A percentile compares a stretch with the other conserved stretches of the same genome.
phyloP scores from a whole-genome alignment of 306 rosid genomes.

The Lagenaria siceraria region DNA sequence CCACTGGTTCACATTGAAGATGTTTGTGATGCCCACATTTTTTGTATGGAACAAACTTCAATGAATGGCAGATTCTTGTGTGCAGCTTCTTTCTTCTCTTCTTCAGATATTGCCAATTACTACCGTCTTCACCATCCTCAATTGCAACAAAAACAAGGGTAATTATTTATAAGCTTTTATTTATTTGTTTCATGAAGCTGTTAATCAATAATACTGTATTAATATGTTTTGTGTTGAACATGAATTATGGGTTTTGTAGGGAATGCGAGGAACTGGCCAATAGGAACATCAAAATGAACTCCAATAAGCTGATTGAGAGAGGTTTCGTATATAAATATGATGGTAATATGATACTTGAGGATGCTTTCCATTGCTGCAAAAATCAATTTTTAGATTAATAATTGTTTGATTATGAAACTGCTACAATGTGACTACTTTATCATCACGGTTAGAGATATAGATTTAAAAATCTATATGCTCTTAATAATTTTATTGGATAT shows the following conservation, averaged over 20 bases:
- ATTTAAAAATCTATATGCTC: too few species aligned
- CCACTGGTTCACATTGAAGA: constrained; percentile 23
- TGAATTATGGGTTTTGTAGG: constrained; percentile 6
- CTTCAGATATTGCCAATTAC: constrained; percentile 31
- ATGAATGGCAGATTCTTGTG: constrained; percentile 23
- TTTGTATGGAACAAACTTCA: constrained; percentile 24
- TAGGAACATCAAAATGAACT: constrained; percentile 11
- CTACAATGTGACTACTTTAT: too few species aligned
- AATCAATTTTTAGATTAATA: not conserved
- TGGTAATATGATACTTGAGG: constrained; percentile 17
- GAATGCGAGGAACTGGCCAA: not conserved
- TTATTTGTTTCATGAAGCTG: too few species aligned
- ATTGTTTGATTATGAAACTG: too few species aligned
- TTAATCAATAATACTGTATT: too few species aligned
- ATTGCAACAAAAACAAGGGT: constrained; percentile 27
- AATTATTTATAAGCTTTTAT: too few species aligned
- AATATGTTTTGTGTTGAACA: too few species aligned
- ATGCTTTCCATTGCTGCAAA: not conserved
- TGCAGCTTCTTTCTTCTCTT: constrained; percentile 29
- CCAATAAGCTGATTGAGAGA: constrained; percentile 5
- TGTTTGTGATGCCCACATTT: constrained; percentile 24
- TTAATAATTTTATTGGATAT: too few species aligned
- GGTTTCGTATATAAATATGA: constrained; percentile 15
- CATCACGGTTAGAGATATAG: too few species aligned
- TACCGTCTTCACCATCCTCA: constrained; percentile 20